These are phyloP conservation scores for Pleurostoma richardsiae DNA, from an alignment of 2,329 filamentous ascomycete genomes.

Conservation along the genomic window DNA sequence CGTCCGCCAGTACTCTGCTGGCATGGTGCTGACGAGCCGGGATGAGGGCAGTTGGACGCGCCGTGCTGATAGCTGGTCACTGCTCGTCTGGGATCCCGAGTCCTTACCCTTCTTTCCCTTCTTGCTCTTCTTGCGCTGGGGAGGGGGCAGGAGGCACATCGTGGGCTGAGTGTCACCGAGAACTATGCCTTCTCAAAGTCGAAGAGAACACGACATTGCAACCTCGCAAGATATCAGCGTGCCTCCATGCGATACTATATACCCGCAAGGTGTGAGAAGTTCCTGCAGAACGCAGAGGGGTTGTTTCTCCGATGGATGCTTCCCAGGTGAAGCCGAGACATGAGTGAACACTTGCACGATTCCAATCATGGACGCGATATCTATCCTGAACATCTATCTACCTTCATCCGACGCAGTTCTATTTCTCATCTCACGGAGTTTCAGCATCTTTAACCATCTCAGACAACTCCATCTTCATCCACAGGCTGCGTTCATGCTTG, in stretches of 20 bases:
- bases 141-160: slow-evolving; percentile 2
- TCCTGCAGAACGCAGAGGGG: neutral
- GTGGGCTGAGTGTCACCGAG: neutral
- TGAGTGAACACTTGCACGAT: neutral
- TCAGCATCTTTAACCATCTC: no score
- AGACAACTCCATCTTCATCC: no score
- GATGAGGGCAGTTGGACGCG: neutral
- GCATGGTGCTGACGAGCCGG: neutral
- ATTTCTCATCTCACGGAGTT: no score
- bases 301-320: neutral
- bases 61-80: neutral
- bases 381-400: no score
- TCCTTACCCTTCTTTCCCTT: neutral
- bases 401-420: no score
- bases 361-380: no score
- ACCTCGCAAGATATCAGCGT: neutral
- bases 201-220: neutral
- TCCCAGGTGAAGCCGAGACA: neutral
- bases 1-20: slow-evolving; percentile 1
- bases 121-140: neutral
- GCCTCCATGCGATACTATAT: no score
- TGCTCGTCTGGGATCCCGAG: neutral
- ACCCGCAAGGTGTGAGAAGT: neutral
- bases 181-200: neutral
- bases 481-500: no score